phyloP scores from a whole-genome alignment of 2,329 filamentous ascomycete genomes.

The Beauveria australis region DNA sequence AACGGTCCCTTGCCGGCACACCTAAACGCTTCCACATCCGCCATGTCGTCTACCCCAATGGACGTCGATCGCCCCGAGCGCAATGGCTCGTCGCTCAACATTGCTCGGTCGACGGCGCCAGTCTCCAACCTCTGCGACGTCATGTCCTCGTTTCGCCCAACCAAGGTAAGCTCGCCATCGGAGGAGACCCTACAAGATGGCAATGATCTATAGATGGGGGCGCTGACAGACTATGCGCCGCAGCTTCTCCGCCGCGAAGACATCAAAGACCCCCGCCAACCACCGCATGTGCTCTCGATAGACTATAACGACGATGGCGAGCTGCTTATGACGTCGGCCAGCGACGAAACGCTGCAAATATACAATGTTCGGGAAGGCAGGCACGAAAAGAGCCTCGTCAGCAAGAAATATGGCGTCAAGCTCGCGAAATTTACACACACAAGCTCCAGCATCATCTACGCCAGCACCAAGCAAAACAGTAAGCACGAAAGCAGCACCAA shows the following conservation, averaged over 20 bases:
- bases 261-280: conserved; percentile 40
- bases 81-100: conserved; percentile 39
- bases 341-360: conserved; percentile 91
- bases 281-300: conserved; percentile 71
- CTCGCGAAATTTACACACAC: conserved; percentile 92
- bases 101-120: conserved; percentile 37
- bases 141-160: conserved; percentile 68
- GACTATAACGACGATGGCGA: conserved; percentile 96
- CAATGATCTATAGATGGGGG: no score
- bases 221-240: not conserved
- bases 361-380: conserved; percentile 90
- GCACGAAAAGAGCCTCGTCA: conserved; percentile 79
- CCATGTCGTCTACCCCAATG: conserved; percentile 49
- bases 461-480: conserved; percentile 91
- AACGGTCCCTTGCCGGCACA: not conserved
- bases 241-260: conserved; percentile 52
- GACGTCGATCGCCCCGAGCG: conserved; percentile 42
- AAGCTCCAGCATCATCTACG: conserved; percentile 84
- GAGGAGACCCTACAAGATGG: no score
- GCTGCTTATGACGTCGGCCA: conserved; percentile 80
- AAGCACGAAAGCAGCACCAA: conserved; percentile 17
- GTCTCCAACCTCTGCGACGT: conserved; percentile 68
- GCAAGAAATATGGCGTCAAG: conserved; percentile 95
- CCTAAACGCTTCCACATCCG: not conserved
- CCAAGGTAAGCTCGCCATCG: conserved; percentile 51